These are phyloP conservation scores for Xylaria multiplex DNA, from an alignment of 2,329 filamentous ascomycete species.

Conservation along the genomic window DNA sequence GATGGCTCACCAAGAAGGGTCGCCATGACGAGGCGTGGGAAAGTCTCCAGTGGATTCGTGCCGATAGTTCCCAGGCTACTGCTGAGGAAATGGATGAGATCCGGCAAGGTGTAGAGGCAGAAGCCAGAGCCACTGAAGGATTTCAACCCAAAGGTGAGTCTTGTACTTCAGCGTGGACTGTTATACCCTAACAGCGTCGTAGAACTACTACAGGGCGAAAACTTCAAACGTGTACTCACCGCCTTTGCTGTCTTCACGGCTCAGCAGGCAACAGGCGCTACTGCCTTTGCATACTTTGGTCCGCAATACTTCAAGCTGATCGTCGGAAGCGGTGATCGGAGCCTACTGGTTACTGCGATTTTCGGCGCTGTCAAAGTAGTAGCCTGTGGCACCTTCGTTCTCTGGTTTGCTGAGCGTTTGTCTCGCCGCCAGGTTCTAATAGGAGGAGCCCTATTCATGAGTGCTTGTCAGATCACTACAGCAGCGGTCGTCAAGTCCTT, in stretches of 20 bases:
- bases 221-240: constrained; percentile 55
- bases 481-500: constrained; percentile 56
- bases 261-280: constrained; percentile 64
- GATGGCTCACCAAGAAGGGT: constrained; percentile 61
- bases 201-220: constrained; percentile 59
- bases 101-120: constrained; percentile 56
- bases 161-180: no score
- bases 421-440: constrained; percentile 56
- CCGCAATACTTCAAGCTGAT: constrained; percentile 65
- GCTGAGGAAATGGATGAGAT: constrained; percentile 62
- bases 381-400: constrained; percentile 61
- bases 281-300: constrained; percentile 64
- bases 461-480: constrained; percentile 56
- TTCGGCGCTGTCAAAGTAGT: constrained; percentile 64
- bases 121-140: constrained; percentile 56
- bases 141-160: constrained; percentile 50
- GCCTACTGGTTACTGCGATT: constrained; percentile 61
- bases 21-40: constrained; percentile 57
- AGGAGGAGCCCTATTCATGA: constrained; percentile 57
- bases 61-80: constrained; percentile 50
- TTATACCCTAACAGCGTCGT: constrained; percentile 18
- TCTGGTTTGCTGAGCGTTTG: constrained; percentile 62
- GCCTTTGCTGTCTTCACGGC: constrained; percentile 60
- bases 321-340: constrained; percentile 55
- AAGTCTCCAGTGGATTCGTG: constrained; percentile 63